Conservation (phyloP, 805 yeast species). For the Nakazawaea ernobii region DNA sequence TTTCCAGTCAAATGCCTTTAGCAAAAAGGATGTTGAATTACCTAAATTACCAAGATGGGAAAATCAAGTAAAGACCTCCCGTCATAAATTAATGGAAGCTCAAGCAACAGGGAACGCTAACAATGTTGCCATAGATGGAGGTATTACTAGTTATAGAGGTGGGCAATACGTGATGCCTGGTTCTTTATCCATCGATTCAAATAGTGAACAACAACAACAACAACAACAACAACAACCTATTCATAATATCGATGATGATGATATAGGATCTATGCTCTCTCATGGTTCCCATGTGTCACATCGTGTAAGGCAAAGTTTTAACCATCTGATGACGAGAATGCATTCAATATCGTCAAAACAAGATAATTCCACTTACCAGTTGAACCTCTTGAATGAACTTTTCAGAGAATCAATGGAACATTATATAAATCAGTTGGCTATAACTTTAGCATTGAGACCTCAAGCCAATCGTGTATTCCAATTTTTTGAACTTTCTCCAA, state of each 20-base stretch:
- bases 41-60: slow-evolving; percentile 38
- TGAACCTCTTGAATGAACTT: slow-evolving; percentile 20
- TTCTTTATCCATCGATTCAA: neutral
- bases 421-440: slow-evolving; percentile 60
- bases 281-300: neutral
- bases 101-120: neutral
- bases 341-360: neutral
- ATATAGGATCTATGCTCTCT: neutral
- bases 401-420: slow-evolving; percentile 48
- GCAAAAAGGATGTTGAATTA: slow-evolving; percentile 22
- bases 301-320: neutral
- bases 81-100: neutral
- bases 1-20: slow-evolving; percentile 33
- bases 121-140: neutral
- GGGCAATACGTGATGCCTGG: neutral
- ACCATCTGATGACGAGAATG: neutral
- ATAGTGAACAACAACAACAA: neutral
- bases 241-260: too few relatives aligned
- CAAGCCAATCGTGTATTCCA: slow-evolving; percentile 80
- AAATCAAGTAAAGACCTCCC: slow-evolving; percentile 8
- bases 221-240: neutral
- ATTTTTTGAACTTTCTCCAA: slow-evolving; percentile 85
- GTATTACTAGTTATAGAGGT: neutral
- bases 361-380: neutral
- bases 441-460: slow-evolving; percentile 59